A percentile compares a stretch with the other conserved stretches of the same genome.
Conservation (phyloP, 2,329 filamentous ascomycete genomes). For the Aspergillus awamori region DNA sequence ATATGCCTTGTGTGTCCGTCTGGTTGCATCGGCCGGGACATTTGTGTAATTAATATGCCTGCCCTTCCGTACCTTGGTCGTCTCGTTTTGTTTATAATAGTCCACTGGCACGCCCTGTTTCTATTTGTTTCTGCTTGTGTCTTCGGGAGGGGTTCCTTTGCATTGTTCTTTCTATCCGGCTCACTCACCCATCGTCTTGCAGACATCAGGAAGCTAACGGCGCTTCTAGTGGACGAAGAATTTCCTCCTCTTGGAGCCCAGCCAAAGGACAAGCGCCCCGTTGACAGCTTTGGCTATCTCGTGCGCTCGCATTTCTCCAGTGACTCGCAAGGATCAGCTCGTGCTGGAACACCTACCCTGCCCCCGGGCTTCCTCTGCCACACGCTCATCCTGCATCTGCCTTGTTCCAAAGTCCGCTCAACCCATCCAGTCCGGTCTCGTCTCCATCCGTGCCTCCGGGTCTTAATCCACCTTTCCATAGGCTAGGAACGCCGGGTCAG, state of each 20-base stretch:
- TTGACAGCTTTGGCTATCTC: conserved; percentile 41
- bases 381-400: conserved; percentile 43
- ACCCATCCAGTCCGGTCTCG: conserved; percentile 34
- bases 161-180: conserved; percentile 14
- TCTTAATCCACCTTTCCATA: conserved; percentile 27
- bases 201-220: conserved; percentile 31
- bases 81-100: conserved; percentile 23
- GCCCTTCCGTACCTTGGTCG: conserved; percentile 33
- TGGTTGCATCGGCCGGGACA: conserved; percentile 25
- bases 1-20: conserved; percentile 34
- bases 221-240: conserved; percentile 47
- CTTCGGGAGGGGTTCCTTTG: conserved; percentile 18
- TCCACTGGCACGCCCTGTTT: conserved; percentile 23
- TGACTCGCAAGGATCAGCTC: conserved; percentile 33
- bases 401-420: conserved; percentile 36
- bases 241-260: conserved; percentile 50
- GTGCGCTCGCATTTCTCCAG: conserved; percentile 38
- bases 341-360: conserved; percentile 43
- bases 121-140: conserved; percentile 17
- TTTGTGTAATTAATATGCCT: conserved; percentile 41
- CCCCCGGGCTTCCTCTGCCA: conserved; percentile 48
- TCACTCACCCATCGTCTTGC: conserved; percentile 15
- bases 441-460: conserved; percentile 35
- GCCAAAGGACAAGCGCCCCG: conserved; percentile 38
- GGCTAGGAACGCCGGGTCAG: conserved; percentile 35